phyloP scores from a whole-genome alignment of 208 protist species.

The Trypanosoma platydactyli region DNA sequence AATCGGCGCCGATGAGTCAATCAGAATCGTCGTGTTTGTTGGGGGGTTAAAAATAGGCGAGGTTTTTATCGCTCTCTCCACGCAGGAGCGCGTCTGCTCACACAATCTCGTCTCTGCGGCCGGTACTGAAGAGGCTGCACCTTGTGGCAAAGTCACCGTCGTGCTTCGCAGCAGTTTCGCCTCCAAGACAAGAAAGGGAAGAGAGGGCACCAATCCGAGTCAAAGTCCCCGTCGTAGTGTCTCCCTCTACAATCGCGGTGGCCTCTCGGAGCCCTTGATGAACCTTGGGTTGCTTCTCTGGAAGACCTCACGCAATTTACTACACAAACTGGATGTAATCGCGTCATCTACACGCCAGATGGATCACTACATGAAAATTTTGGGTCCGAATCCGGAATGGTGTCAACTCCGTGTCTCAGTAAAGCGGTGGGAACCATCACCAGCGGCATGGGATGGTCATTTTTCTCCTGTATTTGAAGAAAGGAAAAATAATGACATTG shows the following conservation, averaged over 20 bases:
- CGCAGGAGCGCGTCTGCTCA: conserved; percentile 4
- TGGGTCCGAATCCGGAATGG: conserved; percentile 1
- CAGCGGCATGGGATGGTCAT: conserved; percentile 21
- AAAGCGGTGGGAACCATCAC: conserved; percentile 19
- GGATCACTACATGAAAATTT: conserved; percentile 15
- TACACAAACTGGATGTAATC: conserved; percentile 38
- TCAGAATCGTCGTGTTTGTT: conserved; percentile 20
- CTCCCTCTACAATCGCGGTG: conserved; percentile 22
- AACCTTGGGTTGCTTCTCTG: conserved; percentile 24
- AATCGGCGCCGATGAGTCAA: not conserved
- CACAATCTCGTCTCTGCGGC: conserved; percentile 17
- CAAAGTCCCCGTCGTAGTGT: conserved; percentile 41
- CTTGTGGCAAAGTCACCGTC: conserved; percentile 26
- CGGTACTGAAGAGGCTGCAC: conserved; percentile 19
- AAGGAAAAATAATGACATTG: not conserved
- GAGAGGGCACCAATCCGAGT: not conserved
- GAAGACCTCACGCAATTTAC: conserved; percentile 7
- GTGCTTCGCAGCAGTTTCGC: not conserved
- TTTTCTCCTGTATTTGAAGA: not conserved
- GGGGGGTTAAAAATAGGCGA: conserved; percentile 12
- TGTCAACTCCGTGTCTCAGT: conserved; percentile 25
- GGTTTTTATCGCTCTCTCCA: not conserved
- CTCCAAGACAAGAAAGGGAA: not conserved
- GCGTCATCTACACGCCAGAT: conserved; percentile 8
- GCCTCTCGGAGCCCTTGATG: not conserved